phyloP scores from a whole-genome alignment of 345 rosid genomes.

The Bruguiera gymnorhiza region DNA sequence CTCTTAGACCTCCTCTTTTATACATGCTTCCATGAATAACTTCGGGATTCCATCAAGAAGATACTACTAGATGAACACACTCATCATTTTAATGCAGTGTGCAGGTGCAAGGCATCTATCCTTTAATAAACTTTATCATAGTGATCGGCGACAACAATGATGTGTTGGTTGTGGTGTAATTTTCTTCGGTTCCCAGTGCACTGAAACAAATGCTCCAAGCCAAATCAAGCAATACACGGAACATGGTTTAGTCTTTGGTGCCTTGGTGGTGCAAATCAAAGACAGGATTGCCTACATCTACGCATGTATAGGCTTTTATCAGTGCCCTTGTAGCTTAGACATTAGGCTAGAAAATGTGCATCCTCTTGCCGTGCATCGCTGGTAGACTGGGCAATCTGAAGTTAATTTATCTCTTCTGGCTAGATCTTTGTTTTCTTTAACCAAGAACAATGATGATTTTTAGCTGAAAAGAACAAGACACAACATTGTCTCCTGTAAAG shows the following conservation, averaged over 20 bases:
- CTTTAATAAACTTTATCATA: not conserved
- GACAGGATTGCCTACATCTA: not conserved
- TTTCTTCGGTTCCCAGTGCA: not conserved
- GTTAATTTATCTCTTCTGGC: too few relatives aligned
- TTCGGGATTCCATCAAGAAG: not conserved
- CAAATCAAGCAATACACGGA: not conserved
- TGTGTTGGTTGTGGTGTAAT: slow-evolving; percentile 1
- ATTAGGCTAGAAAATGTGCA: too few relatives aligned
- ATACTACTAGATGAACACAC: not conserved
- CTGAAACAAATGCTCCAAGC: slow-evolving; percentile 12
- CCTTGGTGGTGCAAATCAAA: not conserved
- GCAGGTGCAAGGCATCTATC: not conserved
- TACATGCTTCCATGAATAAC: slow-evolving; percentile 6
- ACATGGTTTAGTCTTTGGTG: too few relatives aligned
- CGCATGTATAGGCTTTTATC: too few relatives aligned
- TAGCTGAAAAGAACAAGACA: too few relatives aligned
- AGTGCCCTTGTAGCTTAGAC: too few relatives aligned
- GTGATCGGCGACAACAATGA: slow-evolving; percentile 20
- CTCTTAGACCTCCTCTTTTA: not conserved
- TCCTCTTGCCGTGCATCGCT: too few relatives aligned
- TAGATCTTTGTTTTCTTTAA: too few relatives aligned
- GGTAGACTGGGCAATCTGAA: too few relatives aligned
- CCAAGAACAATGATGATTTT: too few relatives aligned
- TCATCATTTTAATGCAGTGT: slow-evolving; percentile 1
- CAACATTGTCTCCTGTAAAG: too few relatives aligned